These are phyloP conservation scores for Pilobolus umbonatus DNA, from an alignment of 192 early-diverging fungal species.

Conservation along the genomic window DNA sequence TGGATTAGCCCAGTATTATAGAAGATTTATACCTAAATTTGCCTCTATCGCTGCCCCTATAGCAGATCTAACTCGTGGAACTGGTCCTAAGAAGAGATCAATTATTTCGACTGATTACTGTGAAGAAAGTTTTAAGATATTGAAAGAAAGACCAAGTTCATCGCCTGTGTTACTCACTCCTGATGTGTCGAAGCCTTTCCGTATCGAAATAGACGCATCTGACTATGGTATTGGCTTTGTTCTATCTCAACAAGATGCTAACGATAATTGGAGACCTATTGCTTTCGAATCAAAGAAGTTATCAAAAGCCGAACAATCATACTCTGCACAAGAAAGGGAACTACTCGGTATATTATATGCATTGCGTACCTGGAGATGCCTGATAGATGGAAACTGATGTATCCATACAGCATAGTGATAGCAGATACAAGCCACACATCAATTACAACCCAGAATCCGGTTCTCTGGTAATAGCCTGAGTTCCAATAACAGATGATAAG, in stretches of 20 bases:
- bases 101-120: conserved; percentile 6
- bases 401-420: too few relatives aligned
- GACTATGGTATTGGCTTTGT: conserved; percentile 6
- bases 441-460: too few relatives aligned
- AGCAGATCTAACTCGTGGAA: not conserved
- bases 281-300: conserved; percentile 34
- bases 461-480: too few relatives aligned
- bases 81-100: not conserved
- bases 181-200: not conserved
- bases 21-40: conserved; percentile 19
- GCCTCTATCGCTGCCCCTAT: conserved; percentile 15
- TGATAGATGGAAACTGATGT: conserved; percentile 9
- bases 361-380: conserved; percentile 11
- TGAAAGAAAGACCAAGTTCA: not conserved
- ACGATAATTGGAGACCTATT: conserved; percentile 19
- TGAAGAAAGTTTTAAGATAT: not conserved
- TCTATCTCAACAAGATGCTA: conserved; percentile 3
- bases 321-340: conserved; percentile 19
- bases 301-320: conserved; percentile 22
- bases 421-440: too few relatives aligned
- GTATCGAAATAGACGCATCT: conserved; percentile 5
- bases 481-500: too few relatives aligned
- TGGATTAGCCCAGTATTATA: conserved; percentile 14
- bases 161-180: conserved; percentile 7
- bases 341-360: conserved; percentile 4